Conservation (phyloP, 352 stramenopile species). For the Pythium oligandrum region DNA sequence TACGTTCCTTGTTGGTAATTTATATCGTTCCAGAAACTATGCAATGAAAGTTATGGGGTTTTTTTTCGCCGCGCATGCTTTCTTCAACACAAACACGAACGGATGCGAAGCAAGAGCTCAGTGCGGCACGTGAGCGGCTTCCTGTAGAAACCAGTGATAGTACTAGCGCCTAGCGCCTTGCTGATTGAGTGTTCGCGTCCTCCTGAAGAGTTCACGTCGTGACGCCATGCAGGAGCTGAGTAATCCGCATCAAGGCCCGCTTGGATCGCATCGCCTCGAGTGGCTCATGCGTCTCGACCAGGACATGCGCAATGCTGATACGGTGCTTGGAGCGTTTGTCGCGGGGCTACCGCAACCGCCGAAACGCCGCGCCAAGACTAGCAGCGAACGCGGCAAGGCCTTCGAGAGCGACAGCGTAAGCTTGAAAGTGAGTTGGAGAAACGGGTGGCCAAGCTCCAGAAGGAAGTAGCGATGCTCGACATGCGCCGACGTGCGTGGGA, state of each 20-base stretch:
- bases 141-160: too few relatives aligned
- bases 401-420: conserved; percentile 12
- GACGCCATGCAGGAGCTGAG: too few relatives aligned
- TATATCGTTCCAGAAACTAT: too few relatives aligned
- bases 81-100: too few relatives aligned
- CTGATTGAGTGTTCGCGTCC: background rate
- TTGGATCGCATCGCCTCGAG: background rate
- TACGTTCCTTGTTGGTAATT: too few relatives aligned
- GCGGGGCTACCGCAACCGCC: conserved; percentile 7
- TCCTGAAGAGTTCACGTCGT: too few relatives aligned
- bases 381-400: conserved; percentile 10
- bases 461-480: conserved; percentile 9
- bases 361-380: conserved; percentile 11
- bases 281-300: conserved; percentile 11
- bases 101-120: too few relatives aligned
- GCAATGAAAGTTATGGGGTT: too few relatives aligned
- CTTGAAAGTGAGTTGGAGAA: conserved; percentile 9
- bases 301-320: conserved; percentile 6
- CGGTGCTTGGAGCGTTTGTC: conserved; percentile 14
- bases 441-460: background rate
- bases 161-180: background rate
- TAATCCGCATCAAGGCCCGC: background rate
- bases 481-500: conserved; percentile 3
- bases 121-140: too few relatives aligned
- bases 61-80: too few relatives aligned